Evolutionary conservation across 768 basidiomycete species (phyloP).

Genomic region (Termitomyces titanicus): DNA sequence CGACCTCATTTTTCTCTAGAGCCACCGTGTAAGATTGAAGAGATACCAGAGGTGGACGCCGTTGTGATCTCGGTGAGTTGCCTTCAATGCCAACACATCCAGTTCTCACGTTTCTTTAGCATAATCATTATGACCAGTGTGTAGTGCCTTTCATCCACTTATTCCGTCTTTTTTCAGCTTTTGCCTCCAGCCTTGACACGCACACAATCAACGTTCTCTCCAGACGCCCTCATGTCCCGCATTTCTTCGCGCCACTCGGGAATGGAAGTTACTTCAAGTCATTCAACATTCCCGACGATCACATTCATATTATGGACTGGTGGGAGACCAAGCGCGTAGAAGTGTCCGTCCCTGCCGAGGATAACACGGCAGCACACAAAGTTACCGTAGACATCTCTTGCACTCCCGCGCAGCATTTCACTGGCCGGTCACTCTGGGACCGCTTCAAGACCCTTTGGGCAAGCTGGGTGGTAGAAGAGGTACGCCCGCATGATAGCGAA

Average conservation of each 20-base stretch:
- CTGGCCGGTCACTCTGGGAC: constrained; percentile 47
- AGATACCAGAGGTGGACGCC: constrained; percentile 60
- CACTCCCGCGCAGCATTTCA: constrained; percentile 65
- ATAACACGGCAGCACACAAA: not conserved
- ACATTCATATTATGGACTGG: constrained; percentile 61
- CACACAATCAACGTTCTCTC: constrained; percentile 37
- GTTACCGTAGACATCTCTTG: constrained; percentile 46
- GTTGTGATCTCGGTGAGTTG: constrained; percentile 55
- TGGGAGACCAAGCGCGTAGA: constrained; percentile 48
- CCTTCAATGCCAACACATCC: not conserved
- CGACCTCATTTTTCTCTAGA: constrained; percentile 21
- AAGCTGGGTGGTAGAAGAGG: constrained; percentile 59
- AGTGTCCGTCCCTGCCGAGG: constrained; percentile 18
- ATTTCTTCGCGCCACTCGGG: constrained; percentile 58
- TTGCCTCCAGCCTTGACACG: constrained; percentile 35
- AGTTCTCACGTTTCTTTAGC: constrained; percentile 21
- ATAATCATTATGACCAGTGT: constrained; percentile 53
- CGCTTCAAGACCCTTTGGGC: constrained; percentile 60
- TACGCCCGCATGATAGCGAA: constrained; percentile 17
- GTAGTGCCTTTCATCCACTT: constrained; percentile 6
- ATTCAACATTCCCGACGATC: constrained; percentile 33
- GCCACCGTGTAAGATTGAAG: constrained; percentile 46
- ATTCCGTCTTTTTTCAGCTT: not conserved
- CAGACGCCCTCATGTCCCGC: constrained; percentile 31
- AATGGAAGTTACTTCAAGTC: constrained; percentile 39